Conservation (phyloP, 2,329 filamentous ascomycete genomes). For the Sarocladiaceae sp. region DNA sequence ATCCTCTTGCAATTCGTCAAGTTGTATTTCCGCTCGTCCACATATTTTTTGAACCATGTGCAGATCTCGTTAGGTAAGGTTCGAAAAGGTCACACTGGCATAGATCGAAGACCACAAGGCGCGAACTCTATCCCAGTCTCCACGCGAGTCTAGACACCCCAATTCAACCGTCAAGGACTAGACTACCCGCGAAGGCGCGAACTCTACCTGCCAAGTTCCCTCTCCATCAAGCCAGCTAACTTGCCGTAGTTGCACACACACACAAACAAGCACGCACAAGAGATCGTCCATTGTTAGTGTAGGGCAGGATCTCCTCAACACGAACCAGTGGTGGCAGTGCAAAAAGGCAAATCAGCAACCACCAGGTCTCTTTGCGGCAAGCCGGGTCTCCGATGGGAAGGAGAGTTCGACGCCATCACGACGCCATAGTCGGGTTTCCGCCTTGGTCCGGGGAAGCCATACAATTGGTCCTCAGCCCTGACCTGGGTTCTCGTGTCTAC, state of each 20-base stretch:
- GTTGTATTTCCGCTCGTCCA: too few relatives aligned
- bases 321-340: conserved; percentile 1
- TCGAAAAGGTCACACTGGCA: too few relatives aligned
- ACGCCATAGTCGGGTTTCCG: neutral
- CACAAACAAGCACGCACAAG: too few relatives aligned
- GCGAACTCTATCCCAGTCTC: conserved; percentile 8
- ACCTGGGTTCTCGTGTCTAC: neutral
- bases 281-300: too few relatives aligned
- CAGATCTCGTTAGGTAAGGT: too few relatives aligned
- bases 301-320: neutral
- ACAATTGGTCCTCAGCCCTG: neutral
- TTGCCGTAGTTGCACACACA: too few relatives aligned
- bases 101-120: neutral
- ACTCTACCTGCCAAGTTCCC: too few relatives aligned
- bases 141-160: too few relatives aligned
- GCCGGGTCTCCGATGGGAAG: neutral
- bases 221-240: neutral
- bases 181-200: too few relatives aligned
- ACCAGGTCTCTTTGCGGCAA: neutral
- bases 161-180: too few relatives aligned
- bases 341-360: neutral
- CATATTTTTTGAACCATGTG: too few relatives aligned
- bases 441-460: neutral
- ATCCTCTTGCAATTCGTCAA: too few relatives aligned
- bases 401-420: neutral